These are phyloP conservation scores for Penicillium sp. DNA, from an alignment of 2,329 filamentous ascomycete genomes.

Conservation along the genomic window DNA sequence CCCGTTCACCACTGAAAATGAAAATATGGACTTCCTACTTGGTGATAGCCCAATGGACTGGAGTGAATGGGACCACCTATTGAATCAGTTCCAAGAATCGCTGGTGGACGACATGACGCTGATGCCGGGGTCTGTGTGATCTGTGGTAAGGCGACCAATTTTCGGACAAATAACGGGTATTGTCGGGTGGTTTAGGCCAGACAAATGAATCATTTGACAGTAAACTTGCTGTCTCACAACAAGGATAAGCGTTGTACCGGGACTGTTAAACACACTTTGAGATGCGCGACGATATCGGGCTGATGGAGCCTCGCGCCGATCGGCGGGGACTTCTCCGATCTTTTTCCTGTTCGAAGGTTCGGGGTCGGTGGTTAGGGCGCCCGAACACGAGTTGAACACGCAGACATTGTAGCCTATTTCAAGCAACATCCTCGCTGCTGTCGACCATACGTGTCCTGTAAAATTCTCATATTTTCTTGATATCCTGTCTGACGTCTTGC, in stretches of 20 bases:
- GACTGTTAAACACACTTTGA: background rate
- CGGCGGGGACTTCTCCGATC: constrained; percentile 19
- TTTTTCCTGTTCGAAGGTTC: constrained; percentile 5
- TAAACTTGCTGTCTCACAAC: constrained; percentile 3
- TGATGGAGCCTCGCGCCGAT: constrained; percentile 14
- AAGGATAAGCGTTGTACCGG: constrained; percentile 5
- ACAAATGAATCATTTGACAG: background rate
- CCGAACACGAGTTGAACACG: constrained; percentile 17
- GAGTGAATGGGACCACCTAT: constrained; percentile 38
- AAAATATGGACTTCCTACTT: constrained; percentile 20
- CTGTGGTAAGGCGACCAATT: background rate
- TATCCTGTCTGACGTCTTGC: too few relatives aligned
- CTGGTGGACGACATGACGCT: constrained; percentile 27
- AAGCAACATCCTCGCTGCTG: background rate
- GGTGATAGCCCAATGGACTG: constrained; percentile 36
- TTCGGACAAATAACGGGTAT: background rate
- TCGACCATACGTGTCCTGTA: background rate
- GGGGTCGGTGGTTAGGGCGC: constrained; percentile 22
- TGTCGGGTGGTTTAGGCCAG: background rate
- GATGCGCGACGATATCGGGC: background rate
- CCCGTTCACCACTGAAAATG: constrained; percentile 7
- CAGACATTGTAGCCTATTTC: background rate
- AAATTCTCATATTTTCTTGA: background rate
- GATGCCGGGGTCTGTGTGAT: constrained; percentile 16
- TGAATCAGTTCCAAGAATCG: constrained; percentile 36